These are phyloP conservation scores for Melaleuca quinquenervia DNA, from an alignment of 345 rosid species.

Conservation along the genomic window DNA sequence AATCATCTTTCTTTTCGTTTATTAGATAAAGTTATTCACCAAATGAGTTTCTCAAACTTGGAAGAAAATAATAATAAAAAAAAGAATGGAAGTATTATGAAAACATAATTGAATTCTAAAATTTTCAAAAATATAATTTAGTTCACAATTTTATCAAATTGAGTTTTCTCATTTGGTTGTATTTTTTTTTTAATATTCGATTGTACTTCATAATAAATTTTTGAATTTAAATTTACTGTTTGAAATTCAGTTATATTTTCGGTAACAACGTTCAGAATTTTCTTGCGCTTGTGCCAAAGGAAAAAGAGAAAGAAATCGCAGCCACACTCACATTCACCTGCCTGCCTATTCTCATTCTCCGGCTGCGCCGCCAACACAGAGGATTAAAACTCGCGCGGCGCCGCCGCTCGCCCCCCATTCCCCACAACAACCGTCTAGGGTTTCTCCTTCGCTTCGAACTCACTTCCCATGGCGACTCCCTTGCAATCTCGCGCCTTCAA, in stretches of 20 bases:
- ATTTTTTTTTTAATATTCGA: too few species aligned
- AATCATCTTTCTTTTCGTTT: neutral
- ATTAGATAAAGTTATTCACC: neutral
- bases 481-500: neutral
- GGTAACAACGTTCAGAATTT: too few species aligned
- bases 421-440: neutral
- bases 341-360: neutral
- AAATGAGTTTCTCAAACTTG: neutral
- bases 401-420: neutral
- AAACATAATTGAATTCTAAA: too few species aligned
- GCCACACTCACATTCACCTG: neutral
- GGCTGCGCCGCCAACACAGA: neutral
- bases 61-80: too few species aligned
- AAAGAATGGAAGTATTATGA: too few species aligned
- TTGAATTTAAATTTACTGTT: too few species aligned
- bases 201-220: too few species aligned
- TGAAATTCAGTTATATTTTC: too few species aligned
- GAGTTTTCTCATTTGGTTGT: too few species aligned
- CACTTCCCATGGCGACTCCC: neutral
- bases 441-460: neutral
- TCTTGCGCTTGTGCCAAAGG: too few species aligned
- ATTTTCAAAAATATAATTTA: too few species aligned
- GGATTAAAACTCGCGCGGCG: neutral
- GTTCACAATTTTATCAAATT: too few species aligned
- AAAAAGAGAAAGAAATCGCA: neutral